Conservation (phyloP, 2,329 filamentous ascomycete species). For the Diplodia seriata region DNA sequence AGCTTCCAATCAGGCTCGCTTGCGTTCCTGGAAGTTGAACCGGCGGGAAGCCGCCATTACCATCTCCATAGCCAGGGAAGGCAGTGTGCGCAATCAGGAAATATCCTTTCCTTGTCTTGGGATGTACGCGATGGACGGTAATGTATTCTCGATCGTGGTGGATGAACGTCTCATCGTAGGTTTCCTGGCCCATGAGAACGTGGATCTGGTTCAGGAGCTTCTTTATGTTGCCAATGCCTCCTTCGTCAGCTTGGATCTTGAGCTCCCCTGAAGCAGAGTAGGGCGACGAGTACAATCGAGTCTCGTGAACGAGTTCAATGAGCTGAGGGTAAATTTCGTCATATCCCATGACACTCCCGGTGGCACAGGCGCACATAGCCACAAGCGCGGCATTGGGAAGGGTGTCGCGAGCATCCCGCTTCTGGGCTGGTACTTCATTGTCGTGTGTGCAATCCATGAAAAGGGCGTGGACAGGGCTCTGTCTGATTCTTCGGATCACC, state of each 20-base stretch:
- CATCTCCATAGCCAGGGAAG: constrained; percentile 87
- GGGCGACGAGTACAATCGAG: constrained; percentile 77
- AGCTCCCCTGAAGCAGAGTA: constrained; percentile 68
- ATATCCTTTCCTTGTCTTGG: constrained; percentile 88
- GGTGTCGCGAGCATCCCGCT: constrained; percentile 91
- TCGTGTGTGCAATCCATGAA: constrained; percentile 99
- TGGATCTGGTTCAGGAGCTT: constrained; percentile 95
- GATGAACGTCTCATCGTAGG: constrained; percentile 93
- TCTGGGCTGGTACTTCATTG: constrained; percentile 95
- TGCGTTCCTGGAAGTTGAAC: constrained; percentile 84
- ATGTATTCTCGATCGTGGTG: constrained; percentile 97
- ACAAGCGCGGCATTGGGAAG: constrained; percentile 93
- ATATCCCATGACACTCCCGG: constrained; percentile 96
- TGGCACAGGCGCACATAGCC: constrained; percentile 93
- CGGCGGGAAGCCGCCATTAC: constrained; percentile 79
- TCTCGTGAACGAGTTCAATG: constrained; percentile 93
- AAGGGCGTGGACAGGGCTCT: constrained; percentile 87
- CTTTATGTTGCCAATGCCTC: constrained; percentile 88
- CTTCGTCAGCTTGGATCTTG: constrained; percentile 72
- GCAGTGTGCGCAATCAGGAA: constrained; percentile 97
- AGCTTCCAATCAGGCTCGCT: constrained; percentile 85
- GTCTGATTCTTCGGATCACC: constrained; percentile 79
- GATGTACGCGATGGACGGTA: constrained; percentile 94
- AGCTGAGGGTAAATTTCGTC: constrained; percentile 94
- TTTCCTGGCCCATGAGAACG: constrained; percentile 91